A percentile compares a stretch with the other conserved stretches of the same genome.
Conservation (phyloP, 1,284 basidiomycete genomes). For the Sphaerobolus stellatus region DNA sequence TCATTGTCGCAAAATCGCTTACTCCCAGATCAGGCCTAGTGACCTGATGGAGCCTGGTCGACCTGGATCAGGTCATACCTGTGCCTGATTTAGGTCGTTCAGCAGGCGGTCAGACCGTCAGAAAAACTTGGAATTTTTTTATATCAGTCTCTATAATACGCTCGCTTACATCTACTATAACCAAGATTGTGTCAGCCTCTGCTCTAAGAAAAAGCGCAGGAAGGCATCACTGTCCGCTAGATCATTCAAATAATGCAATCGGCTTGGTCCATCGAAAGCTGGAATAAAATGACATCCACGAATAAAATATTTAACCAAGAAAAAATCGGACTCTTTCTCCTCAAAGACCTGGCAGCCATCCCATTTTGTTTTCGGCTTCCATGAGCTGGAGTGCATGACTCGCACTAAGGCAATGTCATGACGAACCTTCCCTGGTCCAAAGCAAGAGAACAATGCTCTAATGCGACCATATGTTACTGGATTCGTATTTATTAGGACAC, state of each 20-base stretch:
- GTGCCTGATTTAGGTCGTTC: too few relatives aligned
- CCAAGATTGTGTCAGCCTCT: too few relatives aligned
- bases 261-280: background rate
- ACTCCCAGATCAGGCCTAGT: too few relatives aligned
- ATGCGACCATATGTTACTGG: background rate
- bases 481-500: constrained; percentile 20
- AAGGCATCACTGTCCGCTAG: background rate
- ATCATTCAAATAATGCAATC: background rate
- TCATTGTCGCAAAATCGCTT: too few relatives aligned
- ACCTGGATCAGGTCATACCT: too few relatives aligned
- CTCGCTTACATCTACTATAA: too few relatives aligned
- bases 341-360: background rate
- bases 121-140: too few relatives aligned
- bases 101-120: too few relatives aligned
- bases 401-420: background rate
- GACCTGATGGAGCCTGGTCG: too few relatives aligned
- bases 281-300: background rate
- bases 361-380: background rate
- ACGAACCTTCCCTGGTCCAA: background rate
- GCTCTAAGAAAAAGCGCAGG: background rate
- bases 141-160: too few relatives aligned
- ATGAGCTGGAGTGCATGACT: background rate
- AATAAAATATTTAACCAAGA: background rate
- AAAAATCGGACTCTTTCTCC: background rate
- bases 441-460: background rate